Conservation (phyloP, 306 rosid genomes). For the Abrus pulchellus region DNA sequence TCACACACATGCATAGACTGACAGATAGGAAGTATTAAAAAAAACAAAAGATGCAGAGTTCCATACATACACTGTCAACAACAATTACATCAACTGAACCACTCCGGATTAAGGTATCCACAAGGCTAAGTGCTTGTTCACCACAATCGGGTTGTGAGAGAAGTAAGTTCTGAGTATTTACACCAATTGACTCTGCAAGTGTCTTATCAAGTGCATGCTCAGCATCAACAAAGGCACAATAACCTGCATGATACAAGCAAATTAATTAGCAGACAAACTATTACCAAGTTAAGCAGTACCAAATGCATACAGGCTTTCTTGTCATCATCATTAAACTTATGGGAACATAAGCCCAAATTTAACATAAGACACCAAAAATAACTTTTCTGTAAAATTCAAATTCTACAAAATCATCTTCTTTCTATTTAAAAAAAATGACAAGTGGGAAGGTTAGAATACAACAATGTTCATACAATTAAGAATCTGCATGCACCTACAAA, state of each 20-base stretch:
- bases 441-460: not conserved
- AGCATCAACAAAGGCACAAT: conserved; percentile 92
- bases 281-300: conserved; percentile 28
- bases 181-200: conserved; percentile 85
- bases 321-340: conserved; percentile 6
- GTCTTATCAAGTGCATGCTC: conserved; percentile 96
- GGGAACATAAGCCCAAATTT: not conserved
- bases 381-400: not conserved
- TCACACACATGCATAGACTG: not conserved
- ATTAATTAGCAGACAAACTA: conserved; percentile 25
- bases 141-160: conserved; percentile 96
- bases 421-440: not conserved
- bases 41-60: conserved; percentile 30
- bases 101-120: conserved; percentile 88
- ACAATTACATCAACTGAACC: conserved; percentile 94
- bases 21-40: not conserved
- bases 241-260: conserved; percentile 61
- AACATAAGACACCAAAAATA: not conserved
- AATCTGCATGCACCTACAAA: not conserved
- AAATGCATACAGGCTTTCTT: conserved; percentile 24
- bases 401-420: conserved; percentile 9
- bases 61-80: conserved; percentile 90
- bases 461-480: conserved; percentile 11
- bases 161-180: conserved; percentile 77
- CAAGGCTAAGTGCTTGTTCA: conserved; percentile 94